Conservation (phyloP, 2,329 filamentous ascomycete species). For the Didymella pomorum region DNA sequence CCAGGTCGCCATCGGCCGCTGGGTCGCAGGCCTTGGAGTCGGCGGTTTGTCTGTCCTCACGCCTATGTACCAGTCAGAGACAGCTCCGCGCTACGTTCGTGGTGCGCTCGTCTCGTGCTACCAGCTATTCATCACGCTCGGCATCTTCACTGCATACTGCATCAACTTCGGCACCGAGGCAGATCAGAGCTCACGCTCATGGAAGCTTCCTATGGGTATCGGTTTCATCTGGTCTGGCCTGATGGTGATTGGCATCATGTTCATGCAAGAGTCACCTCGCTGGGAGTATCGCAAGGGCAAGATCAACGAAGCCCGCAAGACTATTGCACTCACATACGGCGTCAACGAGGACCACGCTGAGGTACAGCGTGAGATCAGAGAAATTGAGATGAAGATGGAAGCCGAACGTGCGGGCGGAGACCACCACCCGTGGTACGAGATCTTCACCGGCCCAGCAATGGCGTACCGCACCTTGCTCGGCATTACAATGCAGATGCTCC, state of each 20-base stretch:
- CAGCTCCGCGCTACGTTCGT: conserved; percentile 69
- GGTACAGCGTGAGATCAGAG: conserved; percentile 61
- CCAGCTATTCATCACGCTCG: conserved; percentile 74
- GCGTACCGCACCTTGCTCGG: conserved; percentile 69
- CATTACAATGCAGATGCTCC: conserved; percentile 68
- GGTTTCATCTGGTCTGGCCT: conserved; percentile 65
- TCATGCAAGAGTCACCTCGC: conserved; percentile 65
- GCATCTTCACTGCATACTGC: conserved; percentile 63
- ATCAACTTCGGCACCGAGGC: conserved; percentile 68
- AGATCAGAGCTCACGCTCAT: conserved; percentile 59
- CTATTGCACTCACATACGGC: conserved; percentile 64
- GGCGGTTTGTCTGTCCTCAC: conserved; percentile 68
- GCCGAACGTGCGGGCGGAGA: conserved; percentile 56
- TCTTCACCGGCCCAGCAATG: conserved; percentile 72
- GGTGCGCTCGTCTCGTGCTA: conserved; percentile 70
- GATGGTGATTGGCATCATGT: conserved; percentile 62
- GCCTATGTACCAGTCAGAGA: conserved; percentile 72
- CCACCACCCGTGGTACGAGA: conserved; percentile 61
- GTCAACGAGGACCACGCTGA: conserved; percentile 64
- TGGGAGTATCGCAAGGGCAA: conserved; percentile 66
- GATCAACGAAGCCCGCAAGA: conserved; percentile 59
- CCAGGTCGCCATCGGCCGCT: conserved; percentile 69
- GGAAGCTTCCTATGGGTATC: conserved; percentile 70
- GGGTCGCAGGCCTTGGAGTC: conserved; percentile 72
- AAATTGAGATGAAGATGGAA: conserved; percentile 65